Percentiles rank a stretch among this genome's conserved stretches.
Evolutionary conservation across 2,329 filamentous ascomycete genomes (phyloP).

Genomic region (Phoma sp.): DNA sequence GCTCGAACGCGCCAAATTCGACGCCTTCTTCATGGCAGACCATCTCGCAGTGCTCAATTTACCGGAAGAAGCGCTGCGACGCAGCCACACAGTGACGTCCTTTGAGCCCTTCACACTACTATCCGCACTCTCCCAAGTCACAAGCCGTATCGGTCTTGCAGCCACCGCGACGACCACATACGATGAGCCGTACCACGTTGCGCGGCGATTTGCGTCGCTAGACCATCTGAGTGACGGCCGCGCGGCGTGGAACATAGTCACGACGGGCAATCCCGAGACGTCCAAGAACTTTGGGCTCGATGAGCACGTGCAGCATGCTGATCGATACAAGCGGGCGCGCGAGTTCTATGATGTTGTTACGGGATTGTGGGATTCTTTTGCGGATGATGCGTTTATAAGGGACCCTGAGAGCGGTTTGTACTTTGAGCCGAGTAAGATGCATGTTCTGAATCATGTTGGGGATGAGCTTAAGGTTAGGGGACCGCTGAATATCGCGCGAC

Average conservation of each 20-base stretch:
- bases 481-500: constrained; percentile 60
- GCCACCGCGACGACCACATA: constrained; percentile 71
- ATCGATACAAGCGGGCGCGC: constrained; percentile 69
- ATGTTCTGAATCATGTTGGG: constrained; percentile 59
- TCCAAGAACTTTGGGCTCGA: constrained; percentile 65
- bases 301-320: constrained; percentile 66
- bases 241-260: constrained; percentile 59
- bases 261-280: constrained; percentile 69
- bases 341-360: constrained; percentile 73
- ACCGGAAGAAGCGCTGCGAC: constrained; percentile 59
- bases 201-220: constrained; percentile 65
- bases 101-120: constrained; percentile 73
- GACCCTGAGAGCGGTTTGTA: constrained; percentile 64
- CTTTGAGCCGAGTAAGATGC: constrained; percentile 61
- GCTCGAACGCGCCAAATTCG: constrained; percentile 45
- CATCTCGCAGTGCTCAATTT: constrained; percentile 69
- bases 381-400: constrained; percentile 66
- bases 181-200: constrained; percentile 70
- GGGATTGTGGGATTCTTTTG: constrained; percentile 71
- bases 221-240: constrained; percentile 70
- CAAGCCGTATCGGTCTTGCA: constrained; percentile 72
- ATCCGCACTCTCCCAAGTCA: constrained; percentile 66
- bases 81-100: constrained; percentile 62
- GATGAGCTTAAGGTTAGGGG: constrained; percentile 54
- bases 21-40: constrained; percentile 50